Evolutionary conservation across 768 basidiomycete species (phyloP).

Genomic region (Xerocomus spinulosus): DNA sequence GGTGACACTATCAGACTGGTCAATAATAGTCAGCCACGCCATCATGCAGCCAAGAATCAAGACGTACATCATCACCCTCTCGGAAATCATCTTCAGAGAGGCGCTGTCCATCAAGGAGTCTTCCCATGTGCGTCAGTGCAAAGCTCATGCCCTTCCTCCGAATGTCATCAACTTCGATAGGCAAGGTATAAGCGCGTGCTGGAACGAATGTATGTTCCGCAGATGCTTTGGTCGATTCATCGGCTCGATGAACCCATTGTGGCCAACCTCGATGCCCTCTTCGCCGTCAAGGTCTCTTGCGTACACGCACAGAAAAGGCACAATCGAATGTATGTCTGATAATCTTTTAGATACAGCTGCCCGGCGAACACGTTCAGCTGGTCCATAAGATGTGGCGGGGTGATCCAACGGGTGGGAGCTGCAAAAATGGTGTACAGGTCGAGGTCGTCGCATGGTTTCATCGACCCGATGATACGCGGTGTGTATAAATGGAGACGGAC

Average conservation of each 20-base stretch:
- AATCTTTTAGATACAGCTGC: slow-evolving; percentile 24
- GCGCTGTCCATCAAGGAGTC: slow-evolving; percentile 28
- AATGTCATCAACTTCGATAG: slow-evolving; percentile 15
- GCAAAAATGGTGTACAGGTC: slow-evolving; percentile 7
- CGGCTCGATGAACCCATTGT: slow-evolving; percentile 17
- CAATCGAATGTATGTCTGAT: slow-evolving; percentile 16
- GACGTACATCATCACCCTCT: background rate
- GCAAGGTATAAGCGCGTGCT: slow-evolving; percentile 2
- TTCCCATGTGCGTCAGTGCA: slow-evolving; percentile 37
- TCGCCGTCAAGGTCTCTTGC: slow-evolving; percentile 3
- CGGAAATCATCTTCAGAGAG: slow-evolving; percentile 23
- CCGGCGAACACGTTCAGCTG: slow-evolving; percentile 15
- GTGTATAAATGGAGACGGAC: slow-evolving; percentile 40
- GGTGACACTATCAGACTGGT: too few species aligned
- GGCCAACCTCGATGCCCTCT: slow-evolving; percentile 1
- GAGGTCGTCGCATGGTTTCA: slow-evolving; percentile 34
- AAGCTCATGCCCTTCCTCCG: slow-evolving; percentile 38
- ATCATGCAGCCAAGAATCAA: too few species aligned
- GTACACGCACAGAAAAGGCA: slow-evolving; percentile 24
- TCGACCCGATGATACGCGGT: slow-evolving; percentile 31
- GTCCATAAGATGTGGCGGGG: background rate
- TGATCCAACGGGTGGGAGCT: background rate
- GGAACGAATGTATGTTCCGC: background rate
- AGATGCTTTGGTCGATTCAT: background rate
- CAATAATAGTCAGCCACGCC: too few species aligned